A percentile compares a stretch with the other conserved stretches of the same genome.
Conservation (phyloP, 2,329 filamentous ascomycete species). For the Aspergillus ibericus region DNA sequence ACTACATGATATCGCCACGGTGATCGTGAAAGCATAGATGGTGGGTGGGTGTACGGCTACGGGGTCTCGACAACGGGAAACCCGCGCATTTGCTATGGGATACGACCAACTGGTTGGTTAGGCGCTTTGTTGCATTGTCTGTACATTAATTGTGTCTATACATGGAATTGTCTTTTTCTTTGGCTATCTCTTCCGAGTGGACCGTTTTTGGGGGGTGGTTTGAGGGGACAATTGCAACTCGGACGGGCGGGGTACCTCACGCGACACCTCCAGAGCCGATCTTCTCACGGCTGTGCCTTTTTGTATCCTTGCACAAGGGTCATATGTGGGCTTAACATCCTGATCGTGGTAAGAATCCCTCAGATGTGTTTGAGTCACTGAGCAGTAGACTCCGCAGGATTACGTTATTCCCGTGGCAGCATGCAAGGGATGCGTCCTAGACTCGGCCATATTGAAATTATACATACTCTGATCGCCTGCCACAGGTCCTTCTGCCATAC, state of each 20-base stretch:
- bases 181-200: not conserved
- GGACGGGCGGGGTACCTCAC: not conserved
- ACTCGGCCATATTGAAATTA: not conserved
- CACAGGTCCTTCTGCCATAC: not conserved
- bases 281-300: not conserved
- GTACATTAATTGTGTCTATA: conserved; percentile 16
- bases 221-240: not conserved
- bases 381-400: not conserved
- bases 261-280: not conserved
- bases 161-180: conserved; percentile 7
- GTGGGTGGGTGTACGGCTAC: not conserved
- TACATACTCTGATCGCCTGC: not conserved
- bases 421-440: not conserved
- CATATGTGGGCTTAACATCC: not conserved
- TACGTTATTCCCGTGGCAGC: not conserved
- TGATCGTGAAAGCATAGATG: not conserved
- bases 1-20: not conserved
- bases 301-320: not conserved
- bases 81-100: conserved; percentile 13
- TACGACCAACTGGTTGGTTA: conserved; percentile 20
- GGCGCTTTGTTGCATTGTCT: conserved; percentile 19
- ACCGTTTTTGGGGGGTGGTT: not conserved
- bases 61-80: conserved; percentile 1
- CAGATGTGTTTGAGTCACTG: not conserved
- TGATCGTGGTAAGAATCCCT: not conserved